These are phyloP conservation scores for Ordospora colligata DNA, from an alignment of 371 early-diverging fungal species.

Conservation along the genomic window DNA sequence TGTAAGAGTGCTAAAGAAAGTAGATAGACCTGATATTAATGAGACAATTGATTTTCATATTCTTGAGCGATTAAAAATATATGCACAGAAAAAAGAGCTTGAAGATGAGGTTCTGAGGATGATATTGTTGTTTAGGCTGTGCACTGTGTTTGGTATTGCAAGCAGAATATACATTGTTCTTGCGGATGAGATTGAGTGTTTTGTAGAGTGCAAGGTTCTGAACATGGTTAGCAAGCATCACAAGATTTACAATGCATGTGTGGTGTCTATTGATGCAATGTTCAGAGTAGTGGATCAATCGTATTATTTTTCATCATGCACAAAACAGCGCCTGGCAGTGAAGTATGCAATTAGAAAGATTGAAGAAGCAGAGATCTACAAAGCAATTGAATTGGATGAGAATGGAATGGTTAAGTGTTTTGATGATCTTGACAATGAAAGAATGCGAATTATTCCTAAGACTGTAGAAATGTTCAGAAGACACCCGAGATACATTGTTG, in stretches of 20 bases:
- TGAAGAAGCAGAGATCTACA: background rate
- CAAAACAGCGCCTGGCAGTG: background rate
- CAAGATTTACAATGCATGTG: conserved; percentile 1
- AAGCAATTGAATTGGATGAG: background rate
- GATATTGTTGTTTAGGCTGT: conserved; percentile 7
- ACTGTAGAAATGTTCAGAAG: conserved; percentile 33
- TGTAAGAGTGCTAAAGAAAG: background rate
- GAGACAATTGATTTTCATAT: conserved; percentile 19
- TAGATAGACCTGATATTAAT: background rate
- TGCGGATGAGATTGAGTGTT: background rate
- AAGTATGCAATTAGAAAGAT: conserved; percentile 1
- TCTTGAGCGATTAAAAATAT: background rate
- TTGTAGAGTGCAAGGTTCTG: conserved; percentile 32
- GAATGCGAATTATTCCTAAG: conserved; percentile 28
- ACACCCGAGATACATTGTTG: conserved; percentile 41
- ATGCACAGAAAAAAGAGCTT: background rate
- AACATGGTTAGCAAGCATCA: conserved; percentile 8
- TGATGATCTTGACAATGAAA: conserved; percentile 24
- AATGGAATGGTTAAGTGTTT: background rate
- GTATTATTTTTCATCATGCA: conserved; percentile 13
- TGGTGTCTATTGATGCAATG: conserved; percentile 31
- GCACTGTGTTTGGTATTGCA: conserved; percentile 7
- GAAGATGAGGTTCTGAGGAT: background rate
- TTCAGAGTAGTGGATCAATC: conserved; percentile 24
- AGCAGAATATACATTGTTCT: conserved; percentile 41